These are phyloP conservation scores for Entomortierella beljakovae DNA, from an alignment of 192 early-diverging fungal species.

Conservation along the genomic window DNA sequence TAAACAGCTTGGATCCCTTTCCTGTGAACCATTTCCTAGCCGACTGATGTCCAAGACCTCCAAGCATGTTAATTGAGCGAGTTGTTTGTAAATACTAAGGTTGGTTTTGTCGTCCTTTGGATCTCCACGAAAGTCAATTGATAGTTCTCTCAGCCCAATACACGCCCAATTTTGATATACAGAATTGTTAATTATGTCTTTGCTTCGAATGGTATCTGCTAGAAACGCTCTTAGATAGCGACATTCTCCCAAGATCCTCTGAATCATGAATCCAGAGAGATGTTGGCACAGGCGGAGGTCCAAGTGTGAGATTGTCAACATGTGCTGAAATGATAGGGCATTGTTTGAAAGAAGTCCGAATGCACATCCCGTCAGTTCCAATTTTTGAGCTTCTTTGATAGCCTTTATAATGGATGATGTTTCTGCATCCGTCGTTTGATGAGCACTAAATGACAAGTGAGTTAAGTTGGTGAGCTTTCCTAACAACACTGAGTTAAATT, in stretches of 20 bases:
- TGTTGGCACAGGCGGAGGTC: conserved; percentile 20
- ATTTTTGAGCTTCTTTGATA: conserved; percentile 3
- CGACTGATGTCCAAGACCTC: conserved; percentile 27
- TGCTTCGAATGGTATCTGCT: conserved; percentile 26
- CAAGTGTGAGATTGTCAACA: conserved; percentile 9
- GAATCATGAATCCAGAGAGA: conserved; percentile 29
- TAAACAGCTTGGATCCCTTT: conserved; percentile 4
- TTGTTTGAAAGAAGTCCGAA: conserved; percentile 46
- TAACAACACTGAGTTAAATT: background rate
- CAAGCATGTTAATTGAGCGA: conserved; percentile 19
- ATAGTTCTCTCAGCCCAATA: conserved; percentile 26
- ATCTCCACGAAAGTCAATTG: conserved; percentile 30
- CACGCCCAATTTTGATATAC: conserved; percentile 37
- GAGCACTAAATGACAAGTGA: conserved; percentile 4
- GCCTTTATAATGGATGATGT: conserved; percentile 17
- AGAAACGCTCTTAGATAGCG: conserved; percentile 11
- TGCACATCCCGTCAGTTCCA: conserved; percentile 20
- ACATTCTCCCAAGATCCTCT: conserved; percentile 35
- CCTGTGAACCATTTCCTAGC: background rate
- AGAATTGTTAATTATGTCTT: conserved; percentile 33
- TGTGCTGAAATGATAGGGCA: conserved; percentile 18
- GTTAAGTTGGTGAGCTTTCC: conserved; percentile 17
- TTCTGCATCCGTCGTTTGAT: conserved; percentile 9
- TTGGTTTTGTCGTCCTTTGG: conserved; percentile 3
- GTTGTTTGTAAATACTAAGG: conserved; percentile 19